Base-by-base conservation (phyloP, 2,329 filamentous ascomycete species). In the Aspergillus thermomutatus region DNA sequence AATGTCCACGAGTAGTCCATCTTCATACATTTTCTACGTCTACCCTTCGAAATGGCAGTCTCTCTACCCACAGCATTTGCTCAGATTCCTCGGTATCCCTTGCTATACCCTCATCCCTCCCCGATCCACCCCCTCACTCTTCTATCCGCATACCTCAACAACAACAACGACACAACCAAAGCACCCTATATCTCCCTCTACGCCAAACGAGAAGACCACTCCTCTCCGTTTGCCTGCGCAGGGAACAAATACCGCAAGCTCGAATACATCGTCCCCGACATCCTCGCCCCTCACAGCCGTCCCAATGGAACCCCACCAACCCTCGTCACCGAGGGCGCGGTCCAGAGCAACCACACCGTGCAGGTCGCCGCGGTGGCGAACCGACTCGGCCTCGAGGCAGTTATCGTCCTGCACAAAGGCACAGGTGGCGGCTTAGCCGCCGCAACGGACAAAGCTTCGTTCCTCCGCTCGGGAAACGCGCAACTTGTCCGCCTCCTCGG, bases 201-300 rank as follows among this genome's bases (percentile, higher is more conserved):
- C 62, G 55, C 64, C 49, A 74, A 74, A 61, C 64, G 71, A 27
- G 71, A 74, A 64, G 71, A 74, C 61, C 71, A 73, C 43, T 60
- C 63, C 51, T 67, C 70, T 19, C 69, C 71, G 6, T 64, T 74
- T 28, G 66, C 71, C 50, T 69, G 66, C 53, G 58, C 70, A 27
- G 71, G 71, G 14, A 74, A 74, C 63, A 74, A 74, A 63, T 74
- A 74, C 62, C 69, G 71, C 53, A 74, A 74, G 58, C 64, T 74
- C 31, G 71, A 74, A 60, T 74, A 74, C 57, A 68, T 74, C 43
- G 59, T 72, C 4, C 71, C 71, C 0, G 70, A 74, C 45, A 71
- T 74, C 17, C 63, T 71, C 21, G 61, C 63, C 46, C n/a, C 49
- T 0, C 17, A 10, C 64, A 63, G 25, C 50, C 40, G 25, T 47